Conservation (phyloP, 2,329 filamentous ascomycete species). For the Colletotrichum phormii region DNA sequence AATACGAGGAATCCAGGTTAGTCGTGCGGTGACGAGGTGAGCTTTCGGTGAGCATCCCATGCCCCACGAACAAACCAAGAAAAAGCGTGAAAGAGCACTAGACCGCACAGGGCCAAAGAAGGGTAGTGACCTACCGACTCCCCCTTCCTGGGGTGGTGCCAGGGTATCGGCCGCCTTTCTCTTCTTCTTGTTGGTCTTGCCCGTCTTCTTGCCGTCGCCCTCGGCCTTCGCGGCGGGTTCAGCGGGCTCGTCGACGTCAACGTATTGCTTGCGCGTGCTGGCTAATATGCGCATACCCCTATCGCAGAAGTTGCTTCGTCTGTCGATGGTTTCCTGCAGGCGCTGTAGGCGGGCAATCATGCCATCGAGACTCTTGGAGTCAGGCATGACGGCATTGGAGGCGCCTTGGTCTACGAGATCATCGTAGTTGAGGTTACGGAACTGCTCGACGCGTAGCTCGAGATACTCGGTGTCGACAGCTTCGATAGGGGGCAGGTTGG, state of each 20-base stretch:
- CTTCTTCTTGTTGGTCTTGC: slow-evolving; percentile 75
- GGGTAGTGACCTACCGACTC: slow-evolving; percentile 42
- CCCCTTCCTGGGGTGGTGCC: slow-evolving; percentile 65
- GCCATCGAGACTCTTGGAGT: slow-evolving; percentile 72
- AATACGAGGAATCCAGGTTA: slow-evolving; percentile 15
- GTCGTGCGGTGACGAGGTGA: slow-evolving; percentile 22
- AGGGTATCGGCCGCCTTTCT: slow-evolving; percentile 76
- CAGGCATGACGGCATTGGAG: slow-evolving; percentile 68
- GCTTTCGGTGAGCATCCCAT: slow-evolving; percentile 7
- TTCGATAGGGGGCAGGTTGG: slow-evolving; percentile 65
- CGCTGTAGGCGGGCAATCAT: slow-evolving; percentile 73
- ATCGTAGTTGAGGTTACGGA: slow-evolving; percentile 73
- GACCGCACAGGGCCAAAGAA: slow-evolving; percentile 18
- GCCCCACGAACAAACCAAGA: slow-evolving; percentile 24
- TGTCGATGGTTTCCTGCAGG: slow-evolving; percentile 75
- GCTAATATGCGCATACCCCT: slow-evolving; percentile 79
- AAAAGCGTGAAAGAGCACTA: slow-evolving; percentile 18
- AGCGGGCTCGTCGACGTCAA: slow-evolving; percentile 60
- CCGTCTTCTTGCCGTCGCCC: slow-evolving; percentile 59
- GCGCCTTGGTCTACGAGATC: slow-evolving; percentile 75
- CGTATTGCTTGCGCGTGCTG: slow-evolving; percentile 71
- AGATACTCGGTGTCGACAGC: slow-evolving; percentile 73
- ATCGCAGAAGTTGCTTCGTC: slow-evolving; percentile 76
- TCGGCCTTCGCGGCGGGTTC: slow-evolving; percentile 58
- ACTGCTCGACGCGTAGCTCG: slow-evolving; percentile 69